These are phyloP conservation scores for Corylus heterophylla DNA, from an alignment of 306 rosid species.

Conservation along the genomic window DNA sequence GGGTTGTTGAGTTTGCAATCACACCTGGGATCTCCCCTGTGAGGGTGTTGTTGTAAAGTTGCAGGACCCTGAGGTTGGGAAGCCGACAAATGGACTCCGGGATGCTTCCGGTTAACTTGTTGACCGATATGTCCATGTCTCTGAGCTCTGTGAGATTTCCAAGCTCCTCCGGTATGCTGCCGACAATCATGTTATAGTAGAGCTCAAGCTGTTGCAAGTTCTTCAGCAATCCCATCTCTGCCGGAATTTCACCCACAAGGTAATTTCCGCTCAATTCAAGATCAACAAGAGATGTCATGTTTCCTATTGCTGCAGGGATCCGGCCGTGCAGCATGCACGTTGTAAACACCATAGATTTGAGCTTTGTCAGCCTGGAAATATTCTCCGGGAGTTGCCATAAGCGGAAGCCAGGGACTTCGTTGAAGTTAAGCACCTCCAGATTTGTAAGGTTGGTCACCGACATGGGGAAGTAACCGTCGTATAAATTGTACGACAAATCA, in stretches of 20 bases:
- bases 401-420: slow-evolving; percentile 56
- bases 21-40: slow-evolving; percentile 66
- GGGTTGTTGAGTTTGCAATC: slow-evolving; percentile 65
- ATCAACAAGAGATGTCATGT: slow-evolving; percentile 73
- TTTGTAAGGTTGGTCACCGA: slow-evolving; percentile 70
- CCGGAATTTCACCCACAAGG: slow-evolving; percentile 64
- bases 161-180: slow-evolving; percentile 69
- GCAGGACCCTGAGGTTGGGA: slow-evolving; percentile 76
- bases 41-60: slow-evolving; percentile 87
- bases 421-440: slow-evolving; percentile 74
- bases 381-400: slow-evolving; percentile 64
- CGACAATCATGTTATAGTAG: slow-evolving; percentile 72
- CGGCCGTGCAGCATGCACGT: slow-evolving; percentile 70
- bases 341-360: slow-evolving; percentile 53
- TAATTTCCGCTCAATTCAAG: slow-evolving; percentile 80
- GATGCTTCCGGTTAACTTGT: slow-evolving; percentile 60
- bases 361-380: slow-evolving; percentile 45
- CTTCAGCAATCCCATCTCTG: slow-evolving; percentile 61
- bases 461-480: slow-evolving; percentile 69
- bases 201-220: slow-evolving; percentile 72
- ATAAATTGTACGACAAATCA: slow-evolving; percentile 73
- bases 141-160: slow-evolving; percentile 73
- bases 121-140: slow-evolving; percentile 91
- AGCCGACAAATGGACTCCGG: slow-evolving; percentile 71
- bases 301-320: slow-evolving; percentile 79